Evolutionary conservation across 2,329 filamentous ascomycete genomes (phyloP).

Genomic region (Chaetomium olivaceum): DNA sequence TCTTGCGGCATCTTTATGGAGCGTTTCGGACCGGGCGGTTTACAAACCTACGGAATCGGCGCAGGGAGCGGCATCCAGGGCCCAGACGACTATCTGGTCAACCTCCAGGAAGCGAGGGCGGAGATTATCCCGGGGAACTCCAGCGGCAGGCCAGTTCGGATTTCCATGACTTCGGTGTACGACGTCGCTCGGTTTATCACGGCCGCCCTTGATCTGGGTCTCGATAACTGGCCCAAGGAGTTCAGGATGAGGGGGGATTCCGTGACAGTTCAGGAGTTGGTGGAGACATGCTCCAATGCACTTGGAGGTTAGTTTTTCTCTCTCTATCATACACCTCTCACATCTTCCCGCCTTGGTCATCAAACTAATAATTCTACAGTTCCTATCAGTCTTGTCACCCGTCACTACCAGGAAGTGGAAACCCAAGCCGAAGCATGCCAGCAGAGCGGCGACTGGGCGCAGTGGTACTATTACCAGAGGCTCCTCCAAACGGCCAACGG

Average conservation of each 20-base stretch:
- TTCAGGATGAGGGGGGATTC: conserved; percentile 69
- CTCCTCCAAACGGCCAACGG: conserved; percentile 69
- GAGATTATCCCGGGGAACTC: conserved; percentile 60
- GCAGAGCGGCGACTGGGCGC: conserved; percentile 50
- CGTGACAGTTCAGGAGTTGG: conserved; percentile 60
- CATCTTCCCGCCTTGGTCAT: conserved; percentile 16
- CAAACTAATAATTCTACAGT: conserved; percentile 39
- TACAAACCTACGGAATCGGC: conserved; percentile 61
- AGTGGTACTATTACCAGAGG: conserved; percentile 57
- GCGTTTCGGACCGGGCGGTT: conserved; percentile 67
- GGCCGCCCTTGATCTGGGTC: conserved; percentile 64
- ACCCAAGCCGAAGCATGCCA: conserved; percentile 46
- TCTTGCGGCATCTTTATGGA: conserved; percentile 77
- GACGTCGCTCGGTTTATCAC: conserved; percentile 73
- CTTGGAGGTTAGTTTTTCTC: conserved; percentile 46
- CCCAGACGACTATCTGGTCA: conserved; percentile 66
- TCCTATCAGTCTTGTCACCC: conserved; percentile 42
- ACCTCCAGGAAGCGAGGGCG: conserved; percentile 59
- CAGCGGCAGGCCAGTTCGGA: conserved; percentile 50
- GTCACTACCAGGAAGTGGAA: conserved; percentile 45
- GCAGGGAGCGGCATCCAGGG: conserved; percentile 52
- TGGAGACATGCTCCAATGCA: conserved; percentile 51
- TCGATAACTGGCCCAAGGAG: conserved; percentile 65
- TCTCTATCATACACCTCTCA: no score
- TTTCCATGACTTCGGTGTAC: conserved; percentile 68